Conservation (phyloP, 2,329 filamentous ascomycete genomes). For the Fusarium tanahbumbuense region DNA sequence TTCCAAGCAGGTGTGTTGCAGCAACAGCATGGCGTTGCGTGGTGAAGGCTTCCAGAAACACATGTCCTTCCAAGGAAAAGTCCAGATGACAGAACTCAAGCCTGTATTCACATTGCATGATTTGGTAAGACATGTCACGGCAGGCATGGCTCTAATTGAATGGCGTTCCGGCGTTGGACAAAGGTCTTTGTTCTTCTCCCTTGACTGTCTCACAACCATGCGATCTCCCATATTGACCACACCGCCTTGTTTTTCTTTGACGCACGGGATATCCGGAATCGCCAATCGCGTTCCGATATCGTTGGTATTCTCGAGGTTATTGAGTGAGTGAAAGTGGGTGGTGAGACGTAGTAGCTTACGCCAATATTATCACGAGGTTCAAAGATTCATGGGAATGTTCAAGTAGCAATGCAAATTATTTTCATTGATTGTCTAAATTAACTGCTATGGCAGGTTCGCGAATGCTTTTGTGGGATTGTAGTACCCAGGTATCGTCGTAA, state of each 20-base stretch:
- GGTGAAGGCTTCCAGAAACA: not conserved
- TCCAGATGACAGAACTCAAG: not conserved
- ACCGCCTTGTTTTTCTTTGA: constrained; percentile 20
- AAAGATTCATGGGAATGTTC: not conserved
- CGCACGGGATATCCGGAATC: not conserved
- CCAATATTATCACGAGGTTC: not conserved
- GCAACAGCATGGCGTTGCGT: not conserved
- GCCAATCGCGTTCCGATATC: not conserved
- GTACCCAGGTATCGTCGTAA: constrained; percentile 30
- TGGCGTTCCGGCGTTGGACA: constrained; percentile 20
- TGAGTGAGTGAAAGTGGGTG: not conserved
- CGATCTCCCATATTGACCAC: constrained; percentile 13
- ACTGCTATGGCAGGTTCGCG: constrained; percentile 13
- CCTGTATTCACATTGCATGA: not conserved
- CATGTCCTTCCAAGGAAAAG: not conserved
- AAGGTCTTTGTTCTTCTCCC: constrained; percentile 21
- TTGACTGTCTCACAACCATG: constrained; percentile 31
- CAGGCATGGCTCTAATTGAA: constrained; percentile 7
- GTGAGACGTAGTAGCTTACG: not conserved
- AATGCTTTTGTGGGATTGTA: constrained; percentile 2
- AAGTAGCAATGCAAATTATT: constrained; percentile 6
- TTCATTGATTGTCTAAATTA: constrained; percentile 21
- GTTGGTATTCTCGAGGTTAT: not conserved
- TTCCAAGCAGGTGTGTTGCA: not conserved
- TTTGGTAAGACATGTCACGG: constrained; percentile 7